Conservation (phyloP, 2,329 filamentous ascomycete genomes). For the Fusarium sp. region DNA sequence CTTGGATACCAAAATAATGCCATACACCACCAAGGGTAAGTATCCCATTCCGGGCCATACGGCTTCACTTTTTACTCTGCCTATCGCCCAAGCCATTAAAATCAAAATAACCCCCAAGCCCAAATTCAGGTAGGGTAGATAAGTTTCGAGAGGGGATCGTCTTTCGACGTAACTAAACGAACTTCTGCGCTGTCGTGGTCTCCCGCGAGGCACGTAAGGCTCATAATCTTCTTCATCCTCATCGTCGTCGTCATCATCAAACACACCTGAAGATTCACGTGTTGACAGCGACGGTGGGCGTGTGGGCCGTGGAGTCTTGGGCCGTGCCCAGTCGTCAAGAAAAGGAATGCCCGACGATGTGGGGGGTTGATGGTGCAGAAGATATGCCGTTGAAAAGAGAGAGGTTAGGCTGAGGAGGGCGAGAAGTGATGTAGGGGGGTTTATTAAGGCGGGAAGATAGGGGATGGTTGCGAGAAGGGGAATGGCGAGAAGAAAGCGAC, state of each 20-base stretch:
- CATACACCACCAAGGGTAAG: conserved; percentile 71
- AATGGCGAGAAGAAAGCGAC: conserved; percentile 69
- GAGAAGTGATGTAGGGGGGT: conserved; percentile 57
- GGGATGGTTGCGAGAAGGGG: conserved; percentile 68
- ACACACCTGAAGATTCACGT: conserved; percentile 25
- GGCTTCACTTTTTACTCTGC: conserved; percentile 51
- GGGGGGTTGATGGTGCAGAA: conserved; percentile 69
- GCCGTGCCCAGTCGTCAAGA: conserved; percentile 62
- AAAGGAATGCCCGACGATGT: conserved; percentile 65
- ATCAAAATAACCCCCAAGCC: conserved; percentile 67
- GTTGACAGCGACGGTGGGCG: conserved; percentile 43
- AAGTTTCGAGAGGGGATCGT: conserved; percentile 65
- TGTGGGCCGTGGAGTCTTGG: conserved; percentile 45
- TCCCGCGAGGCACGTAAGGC: conserved; percentile 24
- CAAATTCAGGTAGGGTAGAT: conserved; percentile 72
- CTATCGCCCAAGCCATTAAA: conserved; percentile 59
- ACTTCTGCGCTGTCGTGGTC: conserved; percentile 37
- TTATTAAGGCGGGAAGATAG: conserved; percentile 60
- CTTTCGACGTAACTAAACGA: conserved; percentile 43
- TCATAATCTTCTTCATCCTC: conserved; percentile 39
- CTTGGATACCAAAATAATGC: conserved; percentile 71
- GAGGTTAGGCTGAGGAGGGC: conserved; percentile 72
- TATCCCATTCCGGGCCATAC: conserved; percentile 62
- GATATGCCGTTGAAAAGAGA: conserved; percentile 72
- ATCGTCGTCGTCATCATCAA: conserved; percentile 37